These are phyloP conservation scores for Fragaria nilgerrensis DNA, from an alignment of 306 rosid genomes.

Conservation along the genomic window DNA sequence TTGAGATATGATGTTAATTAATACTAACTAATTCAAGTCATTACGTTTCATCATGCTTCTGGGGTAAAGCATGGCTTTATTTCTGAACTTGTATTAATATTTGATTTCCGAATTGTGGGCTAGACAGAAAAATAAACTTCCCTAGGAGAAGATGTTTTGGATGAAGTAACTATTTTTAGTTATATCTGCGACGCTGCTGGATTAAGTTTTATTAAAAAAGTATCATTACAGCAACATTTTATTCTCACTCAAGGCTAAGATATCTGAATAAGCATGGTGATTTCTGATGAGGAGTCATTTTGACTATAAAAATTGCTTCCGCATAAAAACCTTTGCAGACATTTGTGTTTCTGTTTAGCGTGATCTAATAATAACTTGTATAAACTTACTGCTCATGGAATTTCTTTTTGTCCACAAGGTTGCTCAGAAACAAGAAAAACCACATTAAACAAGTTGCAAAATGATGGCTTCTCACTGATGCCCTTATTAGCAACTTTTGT, in stretches of 20 bases:
- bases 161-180: not conserved
- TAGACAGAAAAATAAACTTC: not conserved
- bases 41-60: not conserved
- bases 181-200: not conserved
- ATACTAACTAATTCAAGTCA: not conserved
- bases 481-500: not conserved
- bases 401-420: conserved; percentile 3
- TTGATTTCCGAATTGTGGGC: not conserved
- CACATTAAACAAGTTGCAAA: not conserved
- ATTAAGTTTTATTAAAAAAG: not conserved
- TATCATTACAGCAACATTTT: not conserved
- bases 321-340: not conserved
- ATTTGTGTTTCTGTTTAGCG: not conserved
- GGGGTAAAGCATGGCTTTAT: not conserved
- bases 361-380: not conserved
- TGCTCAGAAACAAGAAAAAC: not conserved
- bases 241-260: not conserved
- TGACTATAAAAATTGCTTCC: not conserved
- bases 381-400: not conserved
- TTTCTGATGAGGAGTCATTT: not conserved
- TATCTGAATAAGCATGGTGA: conserved; percentile 1
- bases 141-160: not conserved
- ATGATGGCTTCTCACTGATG: not conserved
- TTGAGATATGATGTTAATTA: not conserved
- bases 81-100: not conserved